These are phyloP conservation scores for Fusarium nurragi DNA, from an alignment of 2,329 filamentous ascomycete genomes.

Conservation along the genomic window DNA sequence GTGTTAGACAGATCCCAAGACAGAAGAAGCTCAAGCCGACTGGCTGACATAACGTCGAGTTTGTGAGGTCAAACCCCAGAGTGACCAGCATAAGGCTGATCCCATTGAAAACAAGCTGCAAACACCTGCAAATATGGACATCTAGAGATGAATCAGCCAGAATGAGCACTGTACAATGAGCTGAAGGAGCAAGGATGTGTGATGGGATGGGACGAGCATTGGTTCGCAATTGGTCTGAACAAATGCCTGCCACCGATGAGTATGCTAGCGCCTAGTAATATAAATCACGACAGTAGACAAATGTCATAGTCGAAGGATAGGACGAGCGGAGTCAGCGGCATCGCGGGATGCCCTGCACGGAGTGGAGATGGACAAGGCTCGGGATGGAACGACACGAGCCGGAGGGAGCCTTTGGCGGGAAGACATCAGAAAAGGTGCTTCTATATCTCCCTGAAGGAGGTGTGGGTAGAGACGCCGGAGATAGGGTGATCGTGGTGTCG, in stretches of 20 bases:
- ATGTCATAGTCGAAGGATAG: conserved; percentile 3
- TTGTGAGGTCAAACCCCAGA: conserved; percentile 25
- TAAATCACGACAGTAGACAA: neutral
- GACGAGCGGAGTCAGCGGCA: conserved; percentile 29
- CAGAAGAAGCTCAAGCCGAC: conserved; percentile 1
- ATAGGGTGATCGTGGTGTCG: conserved; percentile 23
- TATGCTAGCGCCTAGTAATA: neutral
- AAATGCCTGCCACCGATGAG: conserved; percentile 14
- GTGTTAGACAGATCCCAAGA: conserved; percentile 16
- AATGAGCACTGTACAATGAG: conserved; percentile 1
- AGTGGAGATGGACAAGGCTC: conserved; percentile 33
- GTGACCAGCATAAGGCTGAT: neutral
- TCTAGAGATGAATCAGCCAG: conserved; percentile 8
- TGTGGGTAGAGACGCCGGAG: conserved; percentile 12
- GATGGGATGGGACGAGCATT: conserved; percentile 8
- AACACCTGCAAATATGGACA: conserved; percentile 25
- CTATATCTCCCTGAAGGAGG: conserved; percentile 9
- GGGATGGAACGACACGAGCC: conserved; percentile 37
- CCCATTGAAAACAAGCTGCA: conserved; percentile 19
- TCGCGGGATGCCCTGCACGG: conserved; percentile 24
- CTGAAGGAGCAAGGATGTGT: conserved; percentile 23
- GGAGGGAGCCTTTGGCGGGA: neutral
- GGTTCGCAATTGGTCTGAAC: conserved; percentile 21
- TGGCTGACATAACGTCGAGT: neutral
- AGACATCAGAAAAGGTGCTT: conserved; percentile 6